Evolutionary conservation across 306 rosid species (phyloP).

Genomic region (Carpinus viminea): DNA sequence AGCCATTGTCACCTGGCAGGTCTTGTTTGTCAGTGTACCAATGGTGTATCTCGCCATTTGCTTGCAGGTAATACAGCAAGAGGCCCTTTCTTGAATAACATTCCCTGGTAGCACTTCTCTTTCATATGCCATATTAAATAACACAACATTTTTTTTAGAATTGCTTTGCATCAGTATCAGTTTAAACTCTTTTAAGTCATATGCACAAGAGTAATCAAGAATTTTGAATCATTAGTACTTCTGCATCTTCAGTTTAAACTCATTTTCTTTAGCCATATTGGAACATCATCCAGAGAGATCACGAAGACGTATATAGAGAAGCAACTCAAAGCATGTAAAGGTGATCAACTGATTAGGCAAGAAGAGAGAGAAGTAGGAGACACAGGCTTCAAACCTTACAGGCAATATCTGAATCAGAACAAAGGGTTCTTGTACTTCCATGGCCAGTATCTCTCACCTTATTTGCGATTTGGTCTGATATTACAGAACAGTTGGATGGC

Average conservation of each 20-base stretch:
- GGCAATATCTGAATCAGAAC: conserved; percentile 49
- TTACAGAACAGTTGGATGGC: conserved; percentile 61
- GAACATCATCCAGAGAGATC: conserved; percentile 23
- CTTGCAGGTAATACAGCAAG: conserved; percentile 43
- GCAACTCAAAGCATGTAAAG: conserved; percentile 3
- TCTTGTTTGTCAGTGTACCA: conserved; percentile 43
- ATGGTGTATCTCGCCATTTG: conserved; percentile 38
- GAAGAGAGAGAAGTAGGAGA: conserved; percentile 62
- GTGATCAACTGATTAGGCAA: conserved; percentile 47
- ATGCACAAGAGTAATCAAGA: too few species aligned
- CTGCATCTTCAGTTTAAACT: too few species aligned
- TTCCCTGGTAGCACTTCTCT: neutral
- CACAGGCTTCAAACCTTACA: conserved; percentile 51
- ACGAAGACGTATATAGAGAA: conserved; percentile 18
- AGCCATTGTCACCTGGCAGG: conserved; percentile 54
- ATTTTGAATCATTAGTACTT: too few species aligned
- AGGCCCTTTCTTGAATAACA: neutral
- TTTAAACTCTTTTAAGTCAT: too few species aligned
- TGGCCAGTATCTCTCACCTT: conserved; percentile 25
- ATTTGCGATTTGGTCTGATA: conserved; percentile 43
- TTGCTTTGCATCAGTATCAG: too few species aligned
- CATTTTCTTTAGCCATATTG: too few species aligned
- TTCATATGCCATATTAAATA: neutral
- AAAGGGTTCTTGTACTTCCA: conserved; percentile 42
- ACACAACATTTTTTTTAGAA: neutral